These are phyloP conservation scores for Linum lewisii DNA, from an alignment of 345 rosid genomes.

Conservation along the genomic window DNA sequence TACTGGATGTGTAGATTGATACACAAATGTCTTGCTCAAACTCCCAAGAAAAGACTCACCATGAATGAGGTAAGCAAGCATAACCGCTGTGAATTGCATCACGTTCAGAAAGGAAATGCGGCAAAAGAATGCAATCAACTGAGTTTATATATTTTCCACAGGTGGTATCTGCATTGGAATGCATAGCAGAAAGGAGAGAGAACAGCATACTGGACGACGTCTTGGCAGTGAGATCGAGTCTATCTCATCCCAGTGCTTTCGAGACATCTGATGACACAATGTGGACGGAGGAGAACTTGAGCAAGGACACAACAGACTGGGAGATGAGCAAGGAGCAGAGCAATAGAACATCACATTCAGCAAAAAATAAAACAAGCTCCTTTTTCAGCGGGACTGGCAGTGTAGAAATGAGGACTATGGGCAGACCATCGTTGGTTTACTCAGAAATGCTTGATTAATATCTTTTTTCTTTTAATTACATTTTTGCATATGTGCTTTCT, in stretches of 20 bases:
- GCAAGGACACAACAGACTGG: neutral
- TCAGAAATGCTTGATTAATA: conserved; percentile 23
- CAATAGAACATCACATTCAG: conserved; percentile 10
- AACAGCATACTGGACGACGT: conserved; percentile 9
- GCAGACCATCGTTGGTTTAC: conserved; percentile 8
- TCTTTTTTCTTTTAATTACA: neutral
- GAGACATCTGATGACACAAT: conserved; percentile 6
- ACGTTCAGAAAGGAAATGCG: too few relatives aligned
- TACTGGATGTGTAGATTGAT: conserved; percentile 22
- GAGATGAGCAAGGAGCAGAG: conserved; percentile 1
- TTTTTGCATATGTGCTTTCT: neutral
- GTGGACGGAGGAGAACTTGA: conserved; percentile 8
- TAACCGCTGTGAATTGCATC: neutral
- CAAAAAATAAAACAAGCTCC: conserved; percentile 10
- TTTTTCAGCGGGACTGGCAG: conserved; percentile 11
- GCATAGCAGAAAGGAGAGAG: conserved; percentile 15
- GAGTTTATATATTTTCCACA: neutral
- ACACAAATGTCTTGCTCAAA: conserved; percentile 19
- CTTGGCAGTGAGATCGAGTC: conserved; percentile 11
- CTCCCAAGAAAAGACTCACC: conserved; percentile 27
- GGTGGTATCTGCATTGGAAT: conserved; percentile 31
- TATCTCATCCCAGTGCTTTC: neutral
- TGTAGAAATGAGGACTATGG: conserved; percentile 8
- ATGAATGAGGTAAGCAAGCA: conserved; percentile 26
- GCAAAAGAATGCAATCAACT: too few relatives aligned